phyloP scores from a whole-genome alignment of 495 filamentous ascomycete genomes.

The Xylaria acuta region DNA sequence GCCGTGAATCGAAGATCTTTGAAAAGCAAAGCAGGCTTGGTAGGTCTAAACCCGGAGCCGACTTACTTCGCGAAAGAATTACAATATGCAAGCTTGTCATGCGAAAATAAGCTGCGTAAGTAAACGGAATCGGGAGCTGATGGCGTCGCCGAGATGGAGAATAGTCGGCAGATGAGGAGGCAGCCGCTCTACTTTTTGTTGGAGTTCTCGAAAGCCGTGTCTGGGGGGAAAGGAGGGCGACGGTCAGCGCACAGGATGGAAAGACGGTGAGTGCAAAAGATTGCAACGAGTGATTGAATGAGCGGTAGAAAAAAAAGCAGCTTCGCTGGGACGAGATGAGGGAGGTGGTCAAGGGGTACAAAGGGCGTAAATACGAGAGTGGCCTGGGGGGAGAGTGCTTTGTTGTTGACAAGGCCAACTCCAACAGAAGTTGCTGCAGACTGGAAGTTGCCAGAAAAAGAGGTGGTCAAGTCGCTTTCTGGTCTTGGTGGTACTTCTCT shows the following conservation, averaged over 20 bases:
- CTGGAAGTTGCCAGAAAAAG: conserved; percentile 40
- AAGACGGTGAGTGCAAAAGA: conserved; percentile 28
- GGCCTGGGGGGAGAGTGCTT: conserved; percentile 35
- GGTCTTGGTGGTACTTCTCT: conserved; percentile 27
- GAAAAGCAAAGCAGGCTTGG: conserved; percentile 34
- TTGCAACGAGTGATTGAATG: conserved; percentile 42
- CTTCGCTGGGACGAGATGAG: conserved; percentile 42
- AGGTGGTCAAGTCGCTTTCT: conserved; percentile 39
- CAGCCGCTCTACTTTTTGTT: conserved; percentile 1
- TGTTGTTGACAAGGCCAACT: conserved; percentile 44
- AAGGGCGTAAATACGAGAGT: conserved; percentile 37
- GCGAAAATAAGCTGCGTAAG: conserved; percentile 33
- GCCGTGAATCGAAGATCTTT: conserved; percentile 13
- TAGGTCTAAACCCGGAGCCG: conserved; percentile 23
- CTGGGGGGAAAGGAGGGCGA: conserved; percentile 22
- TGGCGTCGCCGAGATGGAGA: conserved; percentile 18
- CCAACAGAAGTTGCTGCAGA: conserved; percentile 33
- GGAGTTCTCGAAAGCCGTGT: conserved; percentile 12
- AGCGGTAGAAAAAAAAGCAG: conserved; percentile 33
- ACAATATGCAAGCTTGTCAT: conserved; percentile 31
- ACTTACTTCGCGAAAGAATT: conserved; percentile 38
- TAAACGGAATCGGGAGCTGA: neutral
- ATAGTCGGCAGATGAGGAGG: conserved; percentile 15
- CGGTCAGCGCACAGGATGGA: conserved; percentile 23
- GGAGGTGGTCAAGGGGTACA: conserved; percentile 26